Base-by-base conservation (phyloP, 371 early-diverging fungal genomes). In the Neoconidiobolus thromboides region DNA sequence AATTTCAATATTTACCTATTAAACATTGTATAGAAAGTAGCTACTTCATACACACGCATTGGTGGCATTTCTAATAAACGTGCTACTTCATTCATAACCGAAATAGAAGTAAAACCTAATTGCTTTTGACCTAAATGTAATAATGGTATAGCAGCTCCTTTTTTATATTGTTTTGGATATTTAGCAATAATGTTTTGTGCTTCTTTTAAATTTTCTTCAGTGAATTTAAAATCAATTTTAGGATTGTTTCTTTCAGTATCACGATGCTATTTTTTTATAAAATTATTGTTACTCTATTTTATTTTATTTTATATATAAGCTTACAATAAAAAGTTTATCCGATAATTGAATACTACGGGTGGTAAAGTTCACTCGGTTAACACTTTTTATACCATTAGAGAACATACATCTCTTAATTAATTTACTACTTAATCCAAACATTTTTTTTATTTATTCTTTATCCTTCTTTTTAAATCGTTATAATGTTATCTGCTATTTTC, bases 31-130 rank as follows among this genome's bases (percentile, higher is more conserved):
- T 96, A 96, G 74, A 96, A 96, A 43, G 96, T 94, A 39, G 98
- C 98, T n/a, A 97, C 98, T 72, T 97, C 96, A 71, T 96, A 96
- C 50, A 97, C 96, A 63, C 98, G 86, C 94, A 97, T 95, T 40
- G 96, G 96, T 46, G 95, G 93, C 3, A 96, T 85, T 66, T 96
- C 93, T 43, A 93, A 74, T 60, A 93, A 66, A 70, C 87, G 80
- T 54, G 98, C 96, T 60, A 97, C 90, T 64, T 91, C 80, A 72
- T 97, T 93, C 98, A 97, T 97, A 47, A 91, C 94, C 41, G 89
- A 83, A 62, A 97, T 76, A 63, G 83, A 82, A 6, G 92, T 92
- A 76, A 80, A 97, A 50, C 91, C 91, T 65, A 83, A 72, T 76
- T 97, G 96, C 67, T 93, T 80, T 72, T 97, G 98, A 49, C 87